phyloP scores from a whole-genome alignment of 306 rosid genomes.

The Medicago ruthenica region DNA sequence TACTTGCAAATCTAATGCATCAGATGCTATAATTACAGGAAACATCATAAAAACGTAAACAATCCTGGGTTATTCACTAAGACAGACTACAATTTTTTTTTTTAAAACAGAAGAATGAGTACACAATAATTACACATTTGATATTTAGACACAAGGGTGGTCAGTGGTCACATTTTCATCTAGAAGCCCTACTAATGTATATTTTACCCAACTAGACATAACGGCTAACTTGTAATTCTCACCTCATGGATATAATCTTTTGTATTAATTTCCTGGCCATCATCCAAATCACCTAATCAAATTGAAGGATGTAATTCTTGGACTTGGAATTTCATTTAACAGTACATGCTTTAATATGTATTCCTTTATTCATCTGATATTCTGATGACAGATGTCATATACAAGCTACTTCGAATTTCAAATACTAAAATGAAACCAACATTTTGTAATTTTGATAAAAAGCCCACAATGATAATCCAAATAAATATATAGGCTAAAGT shows the following conservation, averaged over 20 bases:
- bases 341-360: conserved; percentile 17
- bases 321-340: conserved; percentile 27
- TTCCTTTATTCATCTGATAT: conserved; percentile 16
- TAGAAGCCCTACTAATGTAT: background rate
- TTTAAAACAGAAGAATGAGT: too few species aligned
- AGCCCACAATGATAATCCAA: background rate
- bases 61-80: conserved; percentile 14
- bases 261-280: background rate
- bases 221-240: background rate
- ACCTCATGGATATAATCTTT: background rate
- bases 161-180: background rate
- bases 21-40: conserved; percentile 12
- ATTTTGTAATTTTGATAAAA: conserved; percentile 17
- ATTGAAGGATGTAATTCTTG: conserved; percentile 5
- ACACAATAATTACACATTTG: conserved; percentile 16
- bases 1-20: background rate
- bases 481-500: too few species aligned
- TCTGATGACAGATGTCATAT: conserved; percentile 16
- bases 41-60: conserved; percentile 6
- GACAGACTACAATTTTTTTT: background rate
- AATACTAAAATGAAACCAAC: conserved; percentile 17
- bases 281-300: conserved; percentile 2
- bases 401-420: conserved; percentile 8
- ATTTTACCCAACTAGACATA: conserved; percentile 6
- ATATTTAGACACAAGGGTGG: conserved; percentile 31